These are phyloP conservation scores for Leccinum truebloodii DNA, from an alignment of 768 basidiomycete species.

Conservation along the genomic window DNA sequence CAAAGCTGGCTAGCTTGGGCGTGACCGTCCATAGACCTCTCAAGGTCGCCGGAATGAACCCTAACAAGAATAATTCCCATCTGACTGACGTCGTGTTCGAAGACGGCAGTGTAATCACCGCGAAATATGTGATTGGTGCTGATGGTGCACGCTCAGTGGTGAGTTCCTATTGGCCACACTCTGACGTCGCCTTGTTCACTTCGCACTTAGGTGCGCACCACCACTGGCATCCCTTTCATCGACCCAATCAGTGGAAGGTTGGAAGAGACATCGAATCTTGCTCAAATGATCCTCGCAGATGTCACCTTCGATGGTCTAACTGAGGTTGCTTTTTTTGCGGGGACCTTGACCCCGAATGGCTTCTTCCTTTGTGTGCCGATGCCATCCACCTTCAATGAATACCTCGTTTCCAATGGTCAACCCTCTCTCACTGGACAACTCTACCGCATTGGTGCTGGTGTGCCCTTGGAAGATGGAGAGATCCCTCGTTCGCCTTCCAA, in stretches of 20 bases:
- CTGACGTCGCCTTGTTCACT: background rate
- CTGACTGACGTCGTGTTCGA: background rate
- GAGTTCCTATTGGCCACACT: background rate
- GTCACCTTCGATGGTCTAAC: background rate
- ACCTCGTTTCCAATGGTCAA: background rate
- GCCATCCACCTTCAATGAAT: slow-evolving; percentile 7
- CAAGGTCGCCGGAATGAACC: background rate
- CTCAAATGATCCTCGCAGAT: background rate
- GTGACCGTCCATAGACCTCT: background rate
- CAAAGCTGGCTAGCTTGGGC: background rate
- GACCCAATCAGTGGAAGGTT: background rate
- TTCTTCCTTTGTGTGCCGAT: slow-evolving; percentile 15
- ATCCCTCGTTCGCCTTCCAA: slow-evolving; percentile 32
- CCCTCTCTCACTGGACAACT: background rate
- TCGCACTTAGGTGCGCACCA: background rate
- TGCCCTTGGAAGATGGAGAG: background rate
- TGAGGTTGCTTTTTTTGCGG: background rate
- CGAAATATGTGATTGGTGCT: background rate
- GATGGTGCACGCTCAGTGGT: background rate
- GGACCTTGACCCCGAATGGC: slow-evolving; percentile 13
- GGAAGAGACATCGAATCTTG: background rate
- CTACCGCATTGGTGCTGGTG: background rate
- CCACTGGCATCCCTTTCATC: background rate
- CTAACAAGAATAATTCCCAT: background rate
- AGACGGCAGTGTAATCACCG: background rate